A percentile compares a stretch with the other conserved stretches of the same genome.
Conservation (phyloP, 495 filamentous ascomycete genomes). For the Penicillium daleae region DNA sequence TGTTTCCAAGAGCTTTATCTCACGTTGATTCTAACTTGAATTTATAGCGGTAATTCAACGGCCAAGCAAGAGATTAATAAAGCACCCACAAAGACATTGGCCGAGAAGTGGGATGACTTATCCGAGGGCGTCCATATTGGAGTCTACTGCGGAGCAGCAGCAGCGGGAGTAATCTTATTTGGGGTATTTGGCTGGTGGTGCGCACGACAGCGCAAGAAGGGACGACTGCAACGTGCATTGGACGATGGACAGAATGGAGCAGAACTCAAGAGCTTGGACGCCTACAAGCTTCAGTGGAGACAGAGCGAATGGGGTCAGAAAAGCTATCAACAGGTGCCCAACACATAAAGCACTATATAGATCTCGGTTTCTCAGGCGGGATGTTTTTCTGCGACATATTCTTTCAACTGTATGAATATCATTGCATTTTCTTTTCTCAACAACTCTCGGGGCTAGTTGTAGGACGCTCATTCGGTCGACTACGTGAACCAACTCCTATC, state of each 20-base stretch:
- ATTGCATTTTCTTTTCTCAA: too few species aligned
- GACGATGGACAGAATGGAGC: conserved; percentile 15
- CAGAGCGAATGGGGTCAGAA: conserved; percentile 19
- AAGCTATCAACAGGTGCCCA: conserved; percentile 20
- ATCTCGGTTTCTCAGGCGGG: not conserved
- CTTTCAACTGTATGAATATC: not conserved
- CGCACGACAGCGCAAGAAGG: conserved; percentile 19
- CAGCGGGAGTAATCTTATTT: not conserved
- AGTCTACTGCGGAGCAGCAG: conserved; percentile 19
- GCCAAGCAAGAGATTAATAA: conserved; percentile 37
- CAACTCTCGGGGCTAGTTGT: too few species aligned
- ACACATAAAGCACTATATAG: not conserved
- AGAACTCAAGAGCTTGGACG: conserved; percentile 16
- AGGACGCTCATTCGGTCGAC: too few species aligned
- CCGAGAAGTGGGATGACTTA: conserved; percentile 62
- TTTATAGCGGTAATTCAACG: conserved; percentile 59
- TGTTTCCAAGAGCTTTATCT: conserved; percentile 32
- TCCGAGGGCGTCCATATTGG: conserved; percentile 49
- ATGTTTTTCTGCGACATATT: not conserved
- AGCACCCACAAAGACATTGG: conserved; percentile 42
- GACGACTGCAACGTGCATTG: conserved; percentile 25
- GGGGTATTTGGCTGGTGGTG: conserved; percentile 19
- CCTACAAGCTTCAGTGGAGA: conserved; percentile 18
- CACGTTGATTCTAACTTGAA: conserved; percentile 16
- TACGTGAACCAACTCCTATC: too few species aligned